Base-by-base conservation (phyloP, 768 basidiomycete species). In the Butyriboletus loyo region DNA sequence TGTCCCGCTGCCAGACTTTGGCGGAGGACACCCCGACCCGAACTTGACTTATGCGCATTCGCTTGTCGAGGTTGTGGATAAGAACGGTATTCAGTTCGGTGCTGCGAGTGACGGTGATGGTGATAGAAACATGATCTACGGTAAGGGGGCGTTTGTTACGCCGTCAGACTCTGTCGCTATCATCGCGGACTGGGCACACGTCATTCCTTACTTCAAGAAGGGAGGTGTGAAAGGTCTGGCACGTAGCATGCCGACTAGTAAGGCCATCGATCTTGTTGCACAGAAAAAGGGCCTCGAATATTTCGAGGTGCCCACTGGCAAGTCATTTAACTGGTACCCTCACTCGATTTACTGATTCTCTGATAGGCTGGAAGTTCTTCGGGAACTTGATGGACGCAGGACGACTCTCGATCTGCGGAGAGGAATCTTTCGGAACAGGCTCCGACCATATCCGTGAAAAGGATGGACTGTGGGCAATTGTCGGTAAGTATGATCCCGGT, bases 361-460 rank as follows among this genome's bases (percentile, higher is more conserved):
- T 39, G 37, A 45, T 58, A 94, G 95, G 96, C 57, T 98, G 94
- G 94, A 99, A 99, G 73, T 99, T 99, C 83, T 99, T 99, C 67
- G 97, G 97, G 42, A 99, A 98, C 74, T 77, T 99, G 62, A 99
- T 99, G 97, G 97, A 99, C 69, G 97, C 97, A 19, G 96, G 95
- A 0, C 82, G 92, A 39, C 82, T 99, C 45, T 98, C 96, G 45
- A 98, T 99, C 67, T 99, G 97, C 65, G 97, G 97, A 52, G 97
- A 99, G 70, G 97, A 99, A 74, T 95, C 92, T 4, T 99, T 99
- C 70, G 97, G 97, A 52, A 99, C 97, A 8, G 97, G 97, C n/a
- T 98, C 96, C 14, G 97, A 99, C 73, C 97, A 99, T 72, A 96
- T 99, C 63, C 90, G 97, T 55, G 97, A 99, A 78, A 99, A 99